Conservation (phyloP, 2,329 filamentous ascomycete species). For the Fusarium protoensiforme region DNA sequence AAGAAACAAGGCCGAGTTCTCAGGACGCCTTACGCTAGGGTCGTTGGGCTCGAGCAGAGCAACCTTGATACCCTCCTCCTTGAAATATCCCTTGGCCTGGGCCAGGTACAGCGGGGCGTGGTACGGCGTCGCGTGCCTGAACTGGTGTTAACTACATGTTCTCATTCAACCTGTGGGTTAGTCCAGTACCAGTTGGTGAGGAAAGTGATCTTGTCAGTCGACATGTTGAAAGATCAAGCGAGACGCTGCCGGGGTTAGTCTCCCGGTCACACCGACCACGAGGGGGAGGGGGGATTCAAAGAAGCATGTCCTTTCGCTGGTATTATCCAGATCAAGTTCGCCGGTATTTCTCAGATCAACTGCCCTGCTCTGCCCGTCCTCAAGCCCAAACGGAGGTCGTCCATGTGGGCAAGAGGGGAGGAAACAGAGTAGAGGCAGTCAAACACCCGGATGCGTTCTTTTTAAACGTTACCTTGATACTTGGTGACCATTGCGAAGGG, state of each 20-base stretch:
- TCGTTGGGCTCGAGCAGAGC: slow-evolving; percentile 83
- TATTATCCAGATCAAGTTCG: slow-evolving; percentile 90
- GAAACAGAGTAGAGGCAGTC: slow-evolving; percentile 34
- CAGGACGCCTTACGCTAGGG: slow-evolving; percentile 66
- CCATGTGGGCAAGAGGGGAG: background rate
- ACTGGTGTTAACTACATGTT: slow-evolving; percentile 41
- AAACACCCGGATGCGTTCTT: slow-evolving; percentile 61
- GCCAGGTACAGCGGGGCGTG: slow-evolving; percentile 82
- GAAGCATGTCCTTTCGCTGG: slow-evolving; percentile 90
- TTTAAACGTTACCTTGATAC: slow-evolving; percentile 59
- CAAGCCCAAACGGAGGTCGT: background rate
- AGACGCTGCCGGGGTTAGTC: slow-evolving; percentile 61
- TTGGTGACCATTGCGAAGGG: slow-evolving; percentile 42
- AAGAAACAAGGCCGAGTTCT: background rate
- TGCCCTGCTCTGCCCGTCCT: slow-evolving; percentile 41
- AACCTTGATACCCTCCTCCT: slow-evolving; percentile 81
- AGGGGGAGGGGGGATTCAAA: slow-evolving; percentile 56
- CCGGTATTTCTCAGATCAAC: slow-evolving; percentile 80
- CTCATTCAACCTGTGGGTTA: background rate
- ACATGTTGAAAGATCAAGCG: slow-evolving; percentile 68
- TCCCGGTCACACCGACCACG: slow-evolving; percentile 43
- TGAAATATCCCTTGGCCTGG: slow-evolving; percentile 79
- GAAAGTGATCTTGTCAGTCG: slow-evolving; percentile 87
- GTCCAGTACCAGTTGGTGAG: slow-evolving; percentile 79
- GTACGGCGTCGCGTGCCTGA: slow-evolving; percentile 84